A percentile compares a stretch with the other conserved stretches of the same genome.
Conservation (phyloP, 805 yeast species). For the Pichia gijzeniarum region DNA sequence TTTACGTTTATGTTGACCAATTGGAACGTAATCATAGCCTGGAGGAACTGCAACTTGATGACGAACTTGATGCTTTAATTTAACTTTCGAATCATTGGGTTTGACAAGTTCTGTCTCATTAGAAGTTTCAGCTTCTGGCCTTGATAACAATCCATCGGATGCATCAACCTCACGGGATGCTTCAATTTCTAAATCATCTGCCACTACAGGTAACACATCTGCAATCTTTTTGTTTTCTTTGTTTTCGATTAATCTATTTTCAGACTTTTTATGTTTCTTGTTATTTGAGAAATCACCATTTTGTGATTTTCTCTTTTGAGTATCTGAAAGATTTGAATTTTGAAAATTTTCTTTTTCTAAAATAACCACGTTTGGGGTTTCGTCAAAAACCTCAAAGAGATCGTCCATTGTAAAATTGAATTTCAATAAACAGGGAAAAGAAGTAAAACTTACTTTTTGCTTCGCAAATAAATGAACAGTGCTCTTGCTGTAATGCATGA, state of each 20-base stretch:
- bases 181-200: conserved; percentile 82
- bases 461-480: too few relatives aligned
- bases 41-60: conserved; percentile 98
- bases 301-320: conserved; percentile 10
- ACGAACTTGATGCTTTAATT: conserved; percentile 85
- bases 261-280: conserved; percentile 26
- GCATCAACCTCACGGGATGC: conserved; percentile 86
- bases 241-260: conserved; percentile 25
- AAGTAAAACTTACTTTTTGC: too few relatives aligned
- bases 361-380: conserved; percentile 35
- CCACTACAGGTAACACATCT: conserved; percentile 59
- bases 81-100: conserved; percentile 9
- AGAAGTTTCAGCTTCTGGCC: conserved; percentile 9
- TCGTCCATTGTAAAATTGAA: conserved; percentile 44
- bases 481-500: too few relatives aligned
- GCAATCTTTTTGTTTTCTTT: conserved; percentile 32
- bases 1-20: conserved; percentile 74
- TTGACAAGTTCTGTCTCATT: not conserved
- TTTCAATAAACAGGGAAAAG: not conserved
- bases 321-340: not conserved
- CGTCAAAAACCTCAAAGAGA: conserved; percentile 57
- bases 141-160: conserved; percentile 58
- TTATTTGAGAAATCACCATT: conserved; percentile 11
- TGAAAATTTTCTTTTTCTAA: conserved; percentile 16
- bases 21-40: conserved; percentile 79